These are phyloP conservation scores for Saturnispora gosingensis DNA, from an alignment of 805 yeast genomes.

Conservation along the genomic window DNA sequence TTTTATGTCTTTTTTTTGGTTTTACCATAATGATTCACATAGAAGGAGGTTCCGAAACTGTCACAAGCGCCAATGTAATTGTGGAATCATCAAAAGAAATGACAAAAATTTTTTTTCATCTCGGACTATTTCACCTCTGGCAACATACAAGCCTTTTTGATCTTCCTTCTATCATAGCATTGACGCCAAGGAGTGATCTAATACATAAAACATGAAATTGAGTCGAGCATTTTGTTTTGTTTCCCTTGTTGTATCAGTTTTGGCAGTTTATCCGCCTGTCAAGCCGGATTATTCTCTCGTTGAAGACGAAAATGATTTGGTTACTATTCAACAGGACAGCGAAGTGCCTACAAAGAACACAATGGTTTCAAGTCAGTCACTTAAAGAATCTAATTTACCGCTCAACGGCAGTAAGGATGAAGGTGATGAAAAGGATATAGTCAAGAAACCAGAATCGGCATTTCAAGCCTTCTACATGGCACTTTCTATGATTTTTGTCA, in stretches of 20 bases:
- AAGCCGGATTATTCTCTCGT: constrained; percentile 1
- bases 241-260: neutral
- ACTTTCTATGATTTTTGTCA: constrained; percentile 82
- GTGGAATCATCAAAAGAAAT: neutral
- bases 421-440: neutral
- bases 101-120: neutral
- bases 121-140: neutral
- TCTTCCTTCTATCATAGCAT: neutral
- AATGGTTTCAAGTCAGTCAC: neutral
- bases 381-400: neutral
- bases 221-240: neutral
- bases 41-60: neutral
- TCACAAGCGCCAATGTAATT: neutral
- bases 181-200: neutral
- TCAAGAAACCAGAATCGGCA: constrained; percentile 7
- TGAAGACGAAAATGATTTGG: constrained; percentile 10
- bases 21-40: neutral
- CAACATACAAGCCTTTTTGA: neutral
- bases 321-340: constrained; percentile 10
- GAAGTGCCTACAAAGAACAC: neutral
- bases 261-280: constrained; percentile 16
- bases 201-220: neutral
- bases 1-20: neutral
- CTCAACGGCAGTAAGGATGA: neutral
- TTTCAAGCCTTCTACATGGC: constrained; percentile 59